Base-by-base conservation (phyloP, 495 filamentous ascomycete species). In the Darksidea phi region DNA sequence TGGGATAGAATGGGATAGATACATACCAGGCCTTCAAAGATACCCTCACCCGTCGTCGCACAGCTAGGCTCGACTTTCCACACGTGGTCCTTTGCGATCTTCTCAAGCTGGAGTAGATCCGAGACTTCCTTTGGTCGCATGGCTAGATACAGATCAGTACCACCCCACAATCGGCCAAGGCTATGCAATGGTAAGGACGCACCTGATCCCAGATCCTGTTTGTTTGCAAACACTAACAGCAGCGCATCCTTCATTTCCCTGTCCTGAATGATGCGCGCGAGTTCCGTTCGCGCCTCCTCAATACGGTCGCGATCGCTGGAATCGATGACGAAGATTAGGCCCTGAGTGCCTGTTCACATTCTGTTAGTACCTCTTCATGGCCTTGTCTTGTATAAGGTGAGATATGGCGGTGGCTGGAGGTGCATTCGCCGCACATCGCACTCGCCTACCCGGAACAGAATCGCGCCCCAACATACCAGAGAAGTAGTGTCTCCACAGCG, bases 401-500 rank as follows among this genome's bases (percentile, higher is more conserved):
- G 25, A 10, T n/a, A 37, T 17, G 55, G 55, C 42, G 4, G 13
- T 17, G 41, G 17, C 11, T 26, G 43, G 41, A 53, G 57, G 48
- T 20, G 12, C 11, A 17, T 32, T 53, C 6, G 18, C 34, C 10
- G 41, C 57, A 26, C 37, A 45, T 21, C 18, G 12, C 46, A 49
- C 41, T 43, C 43, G 45, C 56, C 62, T 66, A 67, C 64, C 48
- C 55, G 60, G 54, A 67, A 55, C 55, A 32, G 45, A 51, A 47
- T 64, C 24, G 18, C 43, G 32, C 21, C 59, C 52, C 13, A 61
- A 67, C 84, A 71, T 79, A 89, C 91, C 93, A 67, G 90, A 95
- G 71, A 96, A 97, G 80, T 98, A 98, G 78, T 98, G 94, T 76
- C 94, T 85, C 94, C 94, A 98, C 46, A 98, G 77, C 47, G 94